These are phyloP conservation scores for Prunus yedoensis DNA, from an alignment of 331 rosid genomes.

Conservation along the genomic window DNA sequence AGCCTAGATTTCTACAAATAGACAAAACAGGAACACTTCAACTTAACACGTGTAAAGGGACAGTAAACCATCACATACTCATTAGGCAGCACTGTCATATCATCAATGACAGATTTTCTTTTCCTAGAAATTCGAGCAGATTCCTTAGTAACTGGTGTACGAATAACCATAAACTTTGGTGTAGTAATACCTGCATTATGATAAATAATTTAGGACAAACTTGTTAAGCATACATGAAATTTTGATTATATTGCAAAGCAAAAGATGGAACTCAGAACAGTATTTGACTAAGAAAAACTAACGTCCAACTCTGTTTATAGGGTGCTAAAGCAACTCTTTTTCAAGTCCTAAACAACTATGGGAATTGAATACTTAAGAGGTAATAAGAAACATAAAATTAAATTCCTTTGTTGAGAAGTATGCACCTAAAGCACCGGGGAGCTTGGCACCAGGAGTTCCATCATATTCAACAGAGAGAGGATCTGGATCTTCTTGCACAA, in stretches of 20 bases:
- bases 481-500: slow-evolving; percentile 12
- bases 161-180: slow-evolving; percentile 40
- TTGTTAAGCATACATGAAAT: not conserved
- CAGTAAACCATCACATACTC: slow-evolving; percentile 48
- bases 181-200: slow-evolving; percentile 42
- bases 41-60: not conserved
- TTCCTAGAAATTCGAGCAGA: slow-evolving; percentile 41
- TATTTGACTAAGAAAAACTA: not conserved
- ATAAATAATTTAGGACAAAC: slow-evolving; percentile 2
- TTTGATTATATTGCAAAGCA: not conserved
- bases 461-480: slow-evolving; percentile 26
- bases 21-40: not conserved
- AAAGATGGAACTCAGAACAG: not conserved
- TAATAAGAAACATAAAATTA: slow-evolving; percentile 11
- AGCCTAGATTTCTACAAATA: not conserved
- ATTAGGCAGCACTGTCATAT: slow-evolving; percentile 42
- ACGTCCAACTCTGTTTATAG: not conserved
- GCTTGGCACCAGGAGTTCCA: slow-evolving; percentile 39
- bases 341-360: not conserved
- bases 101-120: slow-evolving; percentile 61
- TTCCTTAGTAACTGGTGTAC: slow-evolving; percentile 63
- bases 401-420: slow-evolving; percentile 25
- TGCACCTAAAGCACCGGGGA: slow-evolving; percentile 45
- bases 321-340: not conserved
- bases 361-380: not conserved